Evolutionary conservation across 129 eudicot species (phyloP).

Genomic region (Oenanthe sinensis): DNA sequence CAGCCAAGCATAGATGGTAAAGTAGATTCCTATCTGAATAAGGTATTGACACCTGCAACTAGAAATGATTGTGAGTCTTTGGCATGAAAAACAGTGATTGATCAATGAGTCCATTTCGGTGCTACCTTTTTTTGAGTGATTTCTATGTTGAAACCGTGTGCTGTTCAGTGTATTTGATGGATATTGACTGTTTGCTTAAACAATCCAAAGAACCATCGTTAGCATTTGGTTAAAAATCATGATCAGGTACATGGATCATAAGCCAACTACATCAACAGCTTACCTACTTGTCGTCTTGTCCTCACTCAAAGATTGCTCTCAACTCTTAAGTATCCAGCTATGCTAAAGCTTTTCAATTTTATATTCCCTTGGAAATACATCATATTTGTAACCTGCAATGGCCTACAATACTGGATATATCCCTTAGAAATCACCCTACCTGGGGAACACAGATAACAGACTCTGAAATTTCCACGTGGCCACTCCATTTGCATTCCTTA

Average conservation of each 20-base stretch:
- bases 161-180: neutral
- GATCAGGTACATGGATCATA: constrained; percentile 28
- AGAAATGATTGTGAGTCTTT: neutral
- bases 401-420: constrained; percentile 43
- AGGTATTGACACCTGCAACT: neutral
- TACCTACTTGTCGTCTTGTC: constrained; percentile 31
- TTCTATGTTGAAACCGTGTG: neutral
- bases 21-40: neutral
- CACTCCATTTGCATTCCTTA: constrained; percentile 12
- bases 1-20: no score
- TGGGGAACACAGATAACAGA: constrained; percentile 50
- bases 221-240: constrained; percentile 1
- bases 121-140: neutral
- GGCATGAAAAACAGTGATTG: neutral
- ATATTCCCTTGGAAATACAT: constrained; percentile 16
- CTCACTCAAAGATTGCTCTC: constrained; percentile 5
- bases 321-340: constrained; percentile 7
- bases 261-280: constrained; percentile 31
- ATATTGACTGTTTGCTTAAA: neutral
- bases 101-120: no score
- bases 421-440: constrained; percentile 47
- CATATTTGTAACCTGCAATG: constrained; percentile 16
- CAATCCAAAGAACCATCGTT: neutral
- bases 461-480: constrained; percentile 67
- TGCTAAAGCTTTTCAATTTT: neutral